Evolutionary conservation across 257 asterid species (phyloP).

Genomic region (Asclepias syriaca): DNA sequence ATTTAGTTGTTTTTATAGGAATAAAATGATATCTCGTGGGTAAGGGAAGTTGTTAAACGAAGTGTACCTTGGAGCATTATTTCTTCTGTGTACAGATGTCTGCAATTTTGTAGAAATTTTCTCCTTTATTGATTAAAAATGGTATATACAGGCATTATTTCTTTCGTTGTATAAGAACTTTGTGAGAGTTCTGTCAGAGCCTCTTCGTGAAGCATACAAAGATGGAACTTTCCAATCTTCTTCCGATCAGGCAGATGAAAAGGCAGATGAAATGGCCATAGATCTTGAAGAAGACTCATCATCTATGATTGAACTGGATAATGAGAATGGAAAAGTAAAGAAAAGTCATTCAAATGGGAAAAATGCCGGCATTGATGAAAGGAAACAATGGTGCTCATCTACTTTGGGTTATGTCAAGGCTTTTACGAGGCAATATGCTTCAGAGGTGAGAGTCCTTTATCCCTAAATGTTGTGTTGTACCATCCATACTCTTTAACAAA

Average conservation of each 20-base stretch:
- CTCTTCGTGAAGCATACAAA: slow-evolving; percentile 51
- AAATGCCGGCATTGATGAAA: slow-evolving; percentile 55
- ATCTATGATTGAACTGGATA: slow-evolving; percentile 63
- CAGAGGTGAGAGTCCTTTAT: slow-evolving; percentile 61
- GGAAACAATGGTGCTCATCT: slow-evolving; percentile 92
- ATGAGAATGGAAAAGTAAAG: slow-evolving; percentile 47
- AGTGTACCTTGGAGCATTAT: not conserved
- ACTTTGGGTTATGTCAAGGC: slow-evolving; percentile 93
- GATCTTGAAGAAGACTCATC: slow-evolving; percentile 69
- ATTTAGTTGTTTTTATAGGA: not conserved
- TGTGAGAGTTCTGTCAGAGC: slow-evolving; percentile 57
- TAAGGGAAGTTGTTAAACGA: not conserved
- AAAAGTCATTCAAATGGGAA: slow-evolving; percentile 55
- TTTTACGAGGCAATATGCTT: slow-evolving; percentile 83
- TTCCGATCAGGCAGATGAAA: slow-evolving; percentile 47
- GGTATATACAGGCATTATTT: slow-evolving; percentile 57
- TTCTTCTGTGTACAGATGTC: not conserved
- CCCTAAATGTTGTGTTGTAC: not conserved
- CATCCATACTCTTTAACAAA: slow-evolving; percentile 2
- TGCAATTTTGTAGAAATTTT: not conserved
- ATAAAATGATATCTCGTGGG: slow-evolving; percentile 6
- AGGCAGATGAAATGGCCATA: slow-evolving; percentile 79
- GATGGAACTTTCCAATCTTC: slow-evolving; percentile 50
- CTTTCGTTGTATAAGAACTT: slow-evolving; percentile 69
- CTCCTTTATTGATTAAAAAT: slow-evolving; percentile 10